phyloP scores from a whole-genome alignment of 2,329 filamentous ascomycete genomes.

The Gyromitra esculenta region DNA sequence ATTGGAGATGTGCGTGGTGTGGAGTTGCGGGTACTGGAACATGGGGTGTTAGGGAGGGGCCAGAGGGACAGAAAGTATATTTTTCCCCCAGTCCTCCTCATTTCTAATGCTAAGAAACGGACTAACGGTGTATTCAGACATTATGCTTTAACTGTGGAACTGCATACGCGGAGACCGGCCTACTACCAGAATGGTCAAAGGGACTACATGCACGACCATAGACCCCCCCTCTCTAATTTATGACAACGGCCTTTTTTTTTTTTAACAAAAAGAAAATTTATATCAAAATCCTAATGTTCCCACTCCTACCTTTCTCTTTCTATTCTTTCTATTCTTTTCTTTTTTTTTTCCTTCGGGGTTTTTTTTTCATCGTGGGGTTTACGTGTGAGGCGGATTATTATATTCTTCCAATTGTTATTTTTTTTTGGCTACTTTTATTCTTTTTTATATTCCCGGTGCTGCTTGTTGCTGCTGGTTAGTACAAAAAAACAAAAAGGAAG shows the following conservation, averaged over 20 bases:
- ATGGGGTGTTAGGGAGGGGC: slow-evolving; percentile 94
- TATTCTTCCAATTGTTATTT: slow-evolving; percentile 21
- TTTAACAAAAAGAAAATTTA: background rate
- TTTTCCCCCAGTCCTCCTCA: background rate
- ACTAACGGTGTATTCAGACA: slow-evolving; percentile 49
- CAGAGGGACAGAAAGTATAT: slow-evolving; percentile 67
- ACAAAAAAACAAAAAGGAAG: background rate
- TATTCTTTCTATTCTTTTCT: slow-evolving; percentile 22
- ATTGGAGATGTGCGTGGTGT: slow-evolving; percentile 91
- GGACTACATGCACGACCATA: slow-evolving; percentile 48
- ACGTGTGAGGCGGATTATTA: slow-evolving; percentile 14
- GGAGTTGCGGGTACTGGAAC: slow-evolving; percentile 86
- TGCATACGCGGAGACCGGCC: slow-evolving; percentile 43
- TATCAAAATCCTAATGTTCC: slow-evolving; percentile 39
- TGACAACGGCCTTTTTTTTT: no score
- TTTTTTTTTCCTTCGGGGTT: slow-evolving; percentile 26
- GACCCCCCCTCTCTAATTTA: background rate
- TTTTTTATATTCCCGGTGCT: slow-evolving; percentile 19
- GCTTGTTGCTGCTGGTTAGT: background rate
- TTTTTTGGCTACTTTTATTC: background rate
- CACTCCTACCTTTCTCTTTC: slow-evolving; percentile 12
- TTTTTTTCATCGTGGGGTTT: slow-evolving; percentile 1
- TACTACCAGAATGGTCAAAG: slow-evolving; percentile 54
- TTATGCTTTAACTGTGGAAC: slow-evolving; percentile 53
- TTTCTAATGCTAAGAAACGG: background rate